A percentile compares a stretch with the other conserved stretches of the same genome.
Evolutionary conservation across 345 rosid species (phyloP).

Genomic region (Dimocarpus longan): DNA sequence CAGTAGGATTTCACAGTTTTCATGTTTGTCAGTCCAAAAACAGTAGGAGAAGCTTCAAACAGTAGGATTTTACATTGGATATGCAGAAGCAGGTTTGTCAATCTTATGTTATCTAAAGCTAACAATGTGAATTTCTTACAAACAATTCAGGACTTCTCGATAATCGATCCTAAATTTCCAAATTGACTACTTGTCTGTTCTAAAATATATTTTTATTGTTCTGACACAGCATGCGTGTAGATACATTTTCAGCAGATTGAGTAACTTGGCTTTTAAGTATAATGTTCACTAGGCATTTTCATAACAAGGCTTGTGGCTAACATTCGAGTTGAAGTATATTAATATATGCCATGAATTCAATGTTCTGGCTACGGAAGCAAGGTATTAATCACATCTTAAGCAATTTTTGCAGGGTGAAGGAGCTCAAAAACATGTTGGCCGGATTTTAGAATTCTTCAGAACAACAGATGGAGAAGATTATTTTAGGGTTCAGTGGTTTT

Average conservation of each 20-base stretch:
- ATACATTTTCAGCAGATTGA: not conserved
- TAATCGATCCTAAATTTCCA: no score
- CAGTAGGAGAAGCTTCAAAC: no score
- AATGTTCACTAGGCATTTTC: no score
- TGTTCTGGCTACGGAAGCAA: conserved; percentile 10
- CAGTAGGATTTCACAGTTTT: no score
- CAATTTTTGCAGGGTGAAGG: conserved; percentile 65
- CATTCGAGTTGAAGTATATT: not conserved
- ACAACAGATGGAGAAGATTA: conserved; percentile 69
- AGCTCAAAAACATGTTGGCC: conserved; percentile 62
- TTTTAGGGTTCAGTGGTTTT: conserved; percentile 96
- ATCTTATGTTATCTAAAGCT: no score
- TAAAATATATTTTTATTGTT: not conserved
- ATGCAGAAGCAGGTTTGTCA: no score
- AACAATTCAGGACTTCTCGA: no score
- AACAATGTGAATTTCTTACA: no score
- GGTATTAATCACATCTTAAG: conserved; percentile 6
- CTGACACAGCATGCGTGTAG: not conserved
- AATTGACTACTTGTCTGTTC: no score
- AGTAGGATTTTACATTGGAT: no score
- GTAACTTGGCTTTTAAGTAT: not conserved
- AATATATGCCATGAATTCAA: not conserved
- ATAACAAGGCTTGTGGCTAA: conserved; percentile 4
- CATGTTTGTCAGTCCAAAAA: no score
- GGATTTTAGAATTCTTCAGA: conserved; percentile 76